Evolutionary conservation across 2,329 filamentous ascomycete species (phyloP).

Genomic region (Monosporascus ibericus): DNA sequence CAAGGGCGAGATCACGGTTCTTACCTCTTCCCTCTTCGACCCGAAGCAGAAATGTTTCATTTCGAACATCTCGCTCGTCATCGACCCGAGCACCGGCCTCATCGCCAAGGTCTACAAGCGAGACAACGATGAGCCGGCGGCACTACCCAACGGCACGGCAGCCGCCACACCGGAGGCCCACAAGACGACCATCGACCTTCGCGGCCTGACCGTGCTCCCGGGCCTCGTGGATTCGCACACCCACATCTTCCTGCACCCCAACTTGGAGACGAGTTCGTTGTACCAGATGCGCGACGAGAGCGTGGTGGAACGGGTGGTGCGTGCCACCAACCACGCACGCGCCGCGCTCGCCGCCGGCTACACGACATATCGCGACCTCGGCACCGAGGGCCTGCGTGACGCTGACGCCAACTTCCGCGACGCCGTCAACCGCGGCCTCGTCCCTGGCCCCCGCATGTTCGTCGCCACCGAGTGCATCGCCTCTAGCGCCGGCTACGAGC

Average conservation of each 20-base stretch:
- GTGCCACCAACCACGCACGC: conserved; percentile 46
- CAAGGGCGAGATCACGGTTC: conserved; percentile 12
- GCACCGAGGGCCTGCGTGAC: conserved; percentile 44
- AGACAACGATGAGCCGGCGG: conserved; percentile 4
- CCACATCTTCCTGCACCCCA: conserved; percentile 49
- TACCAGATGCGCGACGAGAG: conserved; percentile 53
- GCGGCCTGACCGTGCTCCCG: conserved; percentile 43
- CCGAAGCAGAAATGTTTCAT: conserved; percentile 18
- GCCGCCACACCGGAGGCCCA: neutral
- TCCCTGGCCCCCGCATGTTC: conserved; percentile 48
- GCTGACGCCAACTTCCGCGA: conserved; percentile 47
- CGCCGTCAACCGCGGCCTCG: conserved; percentile 46
- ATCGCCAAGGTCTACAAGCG: conserved; percentile 14
- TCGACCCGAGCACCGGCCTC: conserved; percentile 18
- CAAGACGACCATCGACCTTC: conserved; percentile 40
- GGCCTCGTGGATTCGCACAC: conserved; percentile 51
- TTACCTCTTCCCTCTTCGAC: conserved; percentile 21
- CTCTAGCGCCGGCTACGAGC: conserved; percentile 42
- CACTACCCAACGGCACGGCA: neutral
- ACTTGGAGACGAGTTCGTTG: conserved; percentile 25
- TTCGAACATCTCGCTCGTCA: conserved; percentile 12
- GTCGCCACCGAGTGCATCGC: conserved; percentile 47
- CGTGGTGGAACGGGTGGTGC: conserved; percentile 48
- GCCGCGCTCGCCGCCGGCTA: conserved; percentile 50
- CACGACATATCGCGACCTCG: conserved; percentile 52